A percentile compares a stretch with the other conserved stretches of the same genome.
Conservation (phyloP, 768 basidiomycete genomes). For the Cyathus striatus region DNA sequence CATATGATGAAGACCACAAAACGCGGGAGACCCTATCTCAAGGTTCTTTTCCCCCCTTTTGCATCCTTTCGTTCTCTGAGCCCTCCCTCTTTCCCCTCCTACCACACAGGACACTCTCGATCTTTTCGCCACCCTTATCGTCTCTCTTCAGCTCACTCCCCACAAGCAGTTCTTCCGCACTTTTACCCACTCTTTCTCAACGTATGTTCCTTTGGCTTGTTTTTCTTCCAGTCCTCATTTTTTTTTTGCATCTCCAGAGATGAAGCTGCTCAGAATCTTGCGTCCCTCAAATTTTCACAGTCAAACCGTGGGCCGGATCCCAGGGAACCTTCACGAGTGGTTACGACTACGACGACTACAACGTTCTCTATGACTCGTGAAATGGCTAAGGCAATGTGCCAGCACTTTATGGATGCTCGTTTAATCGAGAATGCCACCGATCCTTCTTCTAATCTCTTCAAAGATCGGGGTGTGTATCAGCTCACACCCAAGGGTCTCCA, state of each 20-base stretch:
- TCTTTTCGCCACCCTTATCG: constrained; percentile 94
- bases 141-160: constrained; percentile 81
- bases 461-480: constrained; percentile 94
- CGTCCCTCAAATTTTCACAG: constrained; percentile 97
- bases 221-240: constrained; percentile 7
- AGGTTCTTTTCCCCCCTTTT: constrained; percentile 41
- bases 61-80: constrained; percentile 8
- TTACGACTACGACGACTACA: constrained; percentile 98
- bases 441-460: constrained; percentile 84
- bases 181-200: constrained; percentile 92
- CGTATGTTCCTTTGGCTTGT: constrained; percentile 49
- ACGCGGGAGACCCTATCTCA: constrained; percentile 89
- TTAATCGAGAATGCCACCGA: constrained; percentile 96
- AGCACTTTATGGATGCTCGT: constrained; percentile 99
- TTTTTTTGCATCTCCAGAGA: constrained; percentile 50
- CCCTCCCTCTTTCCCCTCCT: background rate
- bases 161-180: constrained; percentile 97
- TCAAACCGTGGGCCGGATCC: constrained; percentile 98
- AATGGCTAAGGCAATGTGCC: constrained; percentile 99
- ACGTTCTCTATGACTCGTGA: constrained; percentile 99
- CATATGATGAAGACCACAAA: constrained; percentile 99
- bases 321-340: constrained; percentile 94
- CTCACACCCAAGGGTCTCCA: constrained; percentile 98
- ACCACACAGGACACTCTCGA: constrained; percentile 80
- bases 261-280: constrained; percentile 89